Percentiles rank a stretch among this genome's conserved stretches.
Conservation (phyloP, 176 grass and related monocot genomes). For the Oryza coarctata region DNA sequence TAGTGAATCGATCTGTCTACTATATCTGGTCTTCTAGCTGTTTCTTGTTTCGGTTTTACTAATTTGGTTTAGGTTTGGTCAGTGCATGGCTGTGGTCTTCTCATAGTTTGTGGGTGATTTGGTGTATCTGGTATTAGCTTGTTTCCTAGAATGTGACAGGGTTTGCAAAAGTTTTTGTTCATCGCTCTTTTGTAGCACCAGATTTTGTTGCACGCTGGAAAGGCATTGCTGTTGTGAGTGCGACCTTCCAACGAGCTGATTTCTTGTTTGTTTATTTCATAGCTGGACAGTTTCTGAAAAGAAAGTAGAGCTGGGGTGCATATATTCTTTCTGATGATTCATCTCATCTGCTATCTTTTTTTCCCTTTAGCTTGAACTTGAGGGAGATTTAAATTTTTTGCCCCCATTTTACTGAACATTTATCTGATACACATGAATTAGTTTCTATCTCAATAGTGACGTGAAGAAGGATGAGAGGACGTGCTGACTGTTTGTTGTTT, state of each 20-base stretch:
- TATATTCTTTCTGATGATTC: neutral
- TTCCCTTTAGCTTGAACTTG: neutral
- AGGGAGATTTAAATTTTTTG: neutral
- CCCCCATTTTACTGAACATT: neutral
- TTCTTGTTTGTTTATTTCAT: conserved; percentile 18
- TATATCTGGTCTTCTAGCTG: no score
- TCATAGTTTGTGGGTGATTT: neutral
- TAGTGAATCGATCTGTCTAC: neutral
- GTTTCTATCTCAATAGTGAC: neutral
- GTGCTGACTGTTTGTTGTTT: neutral
- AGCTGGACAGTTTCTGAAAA: neutral
- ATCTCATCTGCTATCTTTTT: neutral
- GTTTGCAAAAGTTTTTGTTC: neutral
- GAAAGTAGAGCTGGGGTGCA: neutral
- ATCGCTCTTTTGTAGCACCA: neutral
- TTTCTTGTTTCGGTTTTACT: neutral
- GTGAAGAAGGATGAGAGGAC: neutral
- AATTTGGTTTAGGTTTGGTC: neutral
- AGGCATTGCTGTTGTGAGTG: conserved; percentile 18
- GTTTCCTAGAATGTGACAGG: conserved; percentile 42
- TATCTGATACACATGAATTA: neutral
- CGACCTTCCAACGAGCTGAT: conserved; percentile 35
- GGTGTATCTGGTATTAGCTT: neutral
- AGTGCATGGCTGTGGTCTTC: conserved; percentile 9
- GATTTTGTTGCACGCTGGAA: conserved; percentile 35